Evolutionary conservation across 1,139 yeast genomes (phyloP).

Genomic region (Candida smagusa): DNA sequence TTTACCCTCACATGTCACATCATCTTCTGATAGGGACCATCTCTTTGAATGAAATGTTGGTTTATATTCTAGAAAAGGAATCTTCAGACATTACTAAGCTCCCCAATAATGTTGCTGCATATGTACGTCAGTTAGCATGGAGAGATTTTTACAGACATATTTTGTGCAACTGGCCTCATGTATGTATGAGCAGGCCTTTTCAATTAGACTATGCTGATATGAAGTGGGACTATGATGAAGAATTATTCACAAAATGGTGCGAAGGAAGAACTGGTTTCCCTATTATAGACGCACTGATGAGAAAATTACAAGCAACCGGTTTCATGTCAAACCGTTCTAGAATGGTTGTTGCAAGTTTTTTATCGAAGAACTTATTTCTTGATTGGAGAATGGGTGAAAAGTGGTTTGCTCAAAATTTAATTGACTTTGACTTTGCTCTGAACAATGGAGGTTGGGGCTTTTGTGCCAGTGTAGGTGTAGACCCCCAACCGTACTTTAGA

Average conservation of each 20-base stretch:
- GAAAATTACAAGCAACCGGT: constrained; percentile 47
- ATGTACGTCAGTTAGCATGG: constrained; percentile 52
- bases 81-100: constrained; percentile 15
- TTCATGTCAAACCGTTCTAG: constrained; percentile 52
- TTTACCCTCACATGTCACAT: constrained; percentile 40
- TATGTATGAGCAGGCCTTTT: constrained; percentile 49
- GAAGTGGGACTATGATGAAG: constrained; percentile 39
- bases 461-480: constrained; percentile 48
- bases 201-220: constrained; percentile 37
- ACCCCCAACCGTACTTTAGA: constrained; percentile 56
- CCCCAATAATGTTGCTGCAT: constrained; percentile 4
- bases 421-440: constrained; percentile 54
- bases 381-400: constrained; percentile 58
- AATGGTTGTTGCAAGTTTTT: constrained; percentile 51
- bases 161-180: constrained; percentile 47
- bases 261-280: constrained; percentile 54
- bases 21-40: constrained; percentile 48
- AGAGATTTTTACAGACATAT: constrained; percentile 55
- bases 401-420: constrained; percentile 45
- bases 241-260: constrained; percentile 46
- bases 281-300: constrained; percentile 56
- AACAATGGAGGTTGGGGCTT: constrained; percentile 62
- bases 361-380: constrained; percentile 48
- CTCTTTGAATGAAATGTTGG: constrained; percentile 38
- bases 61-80: constrained; percentile 12